These are phyloP conservation scores for Globisporangium ultimum DNA, from an alignment of 352 stramenopile species.

Conservation along the genomic window DNA sequence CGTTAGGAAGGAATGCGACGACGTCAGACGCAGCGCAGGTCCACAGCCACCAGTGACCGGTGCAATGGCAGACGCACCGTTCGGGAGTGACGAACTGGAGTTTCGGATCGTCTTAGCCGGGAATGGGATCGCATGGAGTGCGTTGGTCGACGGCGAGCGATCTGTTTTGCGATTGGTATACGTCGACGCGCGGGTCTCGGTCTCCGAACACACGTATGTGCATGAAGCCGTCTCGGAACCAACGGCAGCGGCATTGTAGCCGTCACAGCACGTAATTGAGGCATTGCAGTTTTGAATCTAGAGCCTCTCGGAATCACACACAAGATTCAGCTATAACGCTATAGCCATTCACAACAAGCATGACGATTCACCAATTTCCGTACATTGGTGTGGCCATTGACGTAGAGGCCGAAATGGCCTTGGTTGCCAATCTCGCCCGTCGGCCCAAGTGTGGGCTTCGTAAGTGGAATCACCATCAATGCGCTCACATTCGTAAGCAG, in stretches of 20 bases:
- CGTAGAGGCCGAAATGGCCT: constrained; percentile 86
- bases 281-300: constrained; percentile 91
- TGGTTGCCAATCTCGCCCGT: constrained; percentile 85
- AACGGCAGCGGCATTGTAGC: constrained; percentile 19
- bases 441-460: constrained; percentile 64
- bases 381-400: constrained; percentile 86
- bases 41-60: constrained; percentile 55
- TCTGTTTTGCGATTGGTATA: constrained; percentile 36
- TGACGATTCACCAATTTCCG: not conserved
- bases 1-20: constrained; percentile 60
- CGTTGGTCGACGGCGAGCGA: constrained; percentile 44
- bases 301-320: not conserved
- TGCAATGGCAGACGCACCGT: constrained; percentile 16
- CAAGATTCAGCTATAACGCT: not conserved
- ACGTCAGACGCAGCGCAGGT: constrained; percentile 73
- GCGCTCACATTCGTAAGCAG: constrained; percentile 75
- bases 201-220: constrained; percentile 40
- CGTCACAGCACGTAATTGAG: constrained; percentile 83
- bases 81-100: constrained; percentile 11
- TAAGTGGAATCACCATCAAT: constrained; percentile 20
- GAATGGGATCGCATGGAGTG: constrained; percentile 27
- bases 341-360: not conserved
- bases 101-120: constrained; percentile 44
- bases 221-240: constrained; percentile 21
- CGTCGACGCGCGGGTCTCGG: constrained; percentile 27